These are phyloP conservation scores for Pichia cactophila DNA, from an alignment of 1,139 yeast species.

Conservation along the genomic window DNA sequence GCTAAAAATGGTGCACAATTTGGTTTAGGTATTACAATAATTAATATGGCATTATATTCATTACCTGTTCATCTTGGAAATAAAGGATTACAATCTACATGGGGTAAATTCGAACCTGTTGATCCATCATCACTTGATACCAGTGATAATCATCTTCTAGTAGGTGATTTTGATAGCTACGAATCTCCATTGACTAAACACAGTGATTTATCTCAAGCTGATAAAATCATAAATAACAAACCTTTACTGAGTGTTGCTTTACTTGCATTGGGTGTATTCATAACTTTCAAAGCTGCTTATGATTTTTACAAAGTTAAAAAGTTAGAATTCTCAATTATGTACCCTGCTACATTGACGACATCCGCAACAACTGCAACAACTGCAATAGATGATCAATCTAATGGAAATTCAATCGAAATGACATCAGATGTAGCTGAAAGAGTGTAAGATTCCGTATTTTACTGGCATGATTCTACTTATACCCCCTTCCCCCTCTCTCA, in stretches of 20 bases:
- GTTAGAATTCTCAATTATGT: slow-evolving; percentile 59
- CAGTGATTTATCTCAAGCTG: slow-evolving; percentile 6
- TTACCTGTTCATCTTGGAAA: slow-evolving; percentile 39
- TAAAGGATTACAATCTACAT: slow-evolving; percentile 24
- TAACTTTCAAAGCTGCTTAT: slow-evolving; percentile 56
- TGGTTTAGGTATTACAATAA: slow-evolving; percentile 81
- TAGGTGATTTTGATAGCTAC: slow-evolving; percentile 43
- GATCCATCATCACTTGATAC: slow-evolving; percentile 49
- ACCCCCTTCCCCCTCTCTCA: neutral
- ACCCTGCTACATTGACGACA: slow-evolving; percentile 29
- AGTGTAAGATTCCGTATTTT: neutral
- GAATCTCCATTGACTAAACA: slow-evolving; percentile 30
- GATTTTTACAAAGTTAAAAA: slow-evolving; percentile 73
- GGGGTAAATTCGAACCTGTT: slow-evolving; percentile 39
- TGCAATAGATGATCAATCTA: slow-evolving; percentile 1
- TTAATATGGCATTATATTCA: slow-evolving; percentile 68
- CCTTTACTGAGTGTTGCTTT: slow-evolving; percentile 50
- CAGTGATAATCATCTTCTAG: slow-evolving; percentile 24
- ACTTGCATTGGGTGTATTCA: slow-evolving; percentile 60
- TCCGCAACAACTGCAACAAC: slow-evolving; percentile 23
- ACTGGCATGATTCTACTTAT: neutral
- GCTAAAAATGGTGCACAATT: slow-evolving; percentile 94
- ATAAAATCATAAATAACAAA: slow-evolving; percentile 19
- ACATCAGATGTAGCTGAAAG: neutral
- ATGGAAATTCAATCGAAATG: neutral